These are phyloP conservation scores for Avena sativa DNA, from an alignment of 176 grass and related monocot genomes.

Conservation along the genomic window DNA sequence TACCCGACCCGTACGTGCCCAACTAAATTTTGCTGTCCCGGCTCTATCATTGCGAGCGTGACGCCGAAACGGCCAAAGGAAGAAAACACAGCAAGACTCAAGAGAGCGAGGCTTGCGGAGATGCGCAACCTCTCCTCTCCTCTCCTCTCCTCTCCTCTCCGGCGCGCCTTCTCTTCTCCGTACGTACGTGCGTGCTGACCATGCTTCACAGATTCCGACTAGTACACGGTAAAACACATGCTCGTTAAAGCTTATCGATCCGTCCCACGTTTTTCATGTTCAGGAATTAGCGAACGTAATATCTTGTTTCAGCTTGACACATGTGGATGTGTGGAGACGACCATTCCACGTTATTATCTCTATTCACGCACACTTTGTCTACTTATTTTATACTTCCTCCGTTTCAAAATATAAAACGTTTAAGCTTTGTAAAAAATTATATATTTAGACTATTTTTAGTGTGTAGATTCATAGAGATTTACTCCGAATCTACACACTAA, in stretches of 20 bases:
- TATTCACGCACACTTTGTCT: not conserved
- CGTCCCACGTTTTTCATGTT: not conserved
- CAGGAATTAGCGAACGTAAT: not conserved
- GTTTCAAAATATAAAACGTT: too few relatives aligned
- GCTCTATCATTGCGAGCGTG: constrained; percentile 32
- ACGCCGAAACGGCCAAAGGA: not conserved
- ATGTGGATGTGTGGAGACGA: not conserved
- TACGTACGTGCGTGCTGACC: not conserved
- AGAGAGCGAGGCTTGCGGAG: not conserved
- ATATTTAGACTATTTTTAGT: too few relatives aligned
- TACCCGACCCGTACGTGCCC: constrained; percentile 27
- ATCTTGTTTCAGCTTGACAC: not conserved
- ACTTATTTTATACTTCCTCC: not conserved
- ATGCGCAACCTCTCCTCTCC: not conserved
- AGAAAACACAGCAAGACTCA: not conserved
- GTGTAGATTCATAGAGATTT: too few relatives aligned
- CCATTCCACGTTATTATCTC: not conserved
- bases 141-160: too few relatives aligned
- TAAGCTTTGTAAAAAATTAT: too few relatives aligned
- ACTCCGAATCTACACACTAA: too few relatives aligned
- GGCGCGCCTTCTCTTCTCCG: not conserved
- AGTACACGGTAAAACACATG: not conserved
- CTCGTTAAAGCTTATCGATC: not conserved
- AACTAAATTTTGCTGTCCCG: constrained; percentile 9
- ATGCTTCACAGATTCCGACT: not conserved